These are phyloP conservation scores for Arthromyces matolae DNA, from an alignment of 768 basidiomycete species.

Conservation along the genomic window DNA sequence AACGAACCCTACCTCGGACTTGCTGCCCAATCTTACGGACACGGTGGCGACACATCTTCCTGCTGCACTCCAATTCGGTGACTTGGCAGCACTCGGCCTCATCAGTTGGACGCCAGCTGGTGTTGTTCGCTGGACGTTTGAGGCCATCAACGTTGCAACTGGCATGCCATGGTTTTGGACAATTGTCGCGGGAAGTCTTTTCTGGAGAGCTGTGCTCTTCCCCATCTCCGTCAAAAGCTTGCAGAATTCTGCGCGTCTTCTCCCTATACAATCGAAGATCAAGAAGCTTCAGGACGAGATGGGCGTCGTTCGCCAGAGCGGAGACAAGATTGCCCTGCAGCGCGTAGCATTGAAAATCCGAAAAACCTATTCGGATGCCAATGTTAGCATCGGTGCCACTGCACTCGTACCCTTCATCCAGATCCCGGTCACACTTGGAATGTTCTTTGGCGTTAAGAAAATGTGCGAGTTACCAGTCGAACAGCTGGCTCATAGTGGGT, in stretches of 20 bases:
- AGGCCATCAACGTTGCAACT: constrained; percentile 63
- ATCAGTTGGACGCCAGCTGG: constrained; percentile 63
- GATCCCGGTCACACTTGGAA: constrained; percentile 68
- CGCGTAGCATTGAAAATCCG: constrained; percentile 50
- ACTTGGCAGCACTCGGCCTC: constrained; percentile 67
- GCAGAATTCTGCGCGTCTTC: constrained; percentile 56
- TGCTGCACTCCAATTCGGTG: constrained; percentile 63
- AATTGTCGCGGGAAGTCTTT: constrained; percentile 59
- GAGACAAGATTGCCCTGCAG: constrained; percentile 47
- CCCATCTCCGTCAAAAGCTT: constrained; percentile 57
- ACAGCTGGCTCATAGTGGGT: constrained; percentile 74
- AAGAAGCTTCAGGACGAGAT: constrained; percentile 45
- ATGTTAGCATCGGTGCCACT: constrained; percentile 55
- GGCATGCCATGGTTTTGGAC: constrained; percentile 85
- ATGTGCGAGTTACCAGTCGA: constrained; percentile 69
- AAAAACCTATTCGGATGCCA: constrained; percentile 58
- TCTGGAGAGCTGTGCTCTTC: constrained; percentile 58
- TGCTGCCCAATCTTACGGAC: constrained; percentile 19
- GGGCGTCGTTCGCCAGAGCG: constrained; percentile 24
- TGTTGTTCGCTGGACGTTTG: constrained; percentile 57
- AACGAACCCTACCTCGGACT: constrained; percentile 4
- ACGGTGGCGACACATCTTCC: constrained; percentile 26
- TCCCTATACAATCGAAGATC: constrained; percentile 55
- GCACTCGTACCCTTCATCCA: constrained; percentile 58
- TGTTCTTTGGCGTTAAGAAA: constrained; percentile 78